Evolutionary conservation across 225 moss, liverwort and hornwort genomes (phyloP).

Genomic region (Anthoceros angustus): DNA sequence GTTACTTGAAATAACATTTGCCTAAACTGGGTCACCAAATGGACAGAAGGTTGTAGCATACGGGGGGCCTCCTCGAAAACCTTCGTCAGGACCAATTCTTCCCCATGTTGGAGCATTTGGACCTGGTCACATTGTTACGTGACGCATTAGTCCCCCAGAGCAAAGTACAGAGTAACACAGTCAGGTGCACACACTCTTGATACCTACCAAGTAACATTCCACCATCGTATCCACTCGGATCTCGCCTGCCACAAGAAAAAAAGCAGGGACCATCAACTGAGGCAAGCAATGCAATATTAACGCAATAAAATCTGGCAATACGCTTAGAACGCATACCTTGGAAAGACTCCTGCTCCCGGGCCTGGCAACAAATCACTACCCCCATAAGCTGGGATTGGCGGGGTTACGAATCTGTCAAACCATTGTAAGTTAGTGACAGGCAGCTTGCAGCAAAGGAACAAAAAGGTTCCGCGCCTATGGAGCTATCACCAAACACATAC

Average conservation of each 20-base stretch:
- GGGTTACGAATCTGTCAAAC: constrained; percentile 40
- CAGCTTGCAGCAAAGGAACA: background rate
- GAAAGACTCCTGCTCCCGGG: constrained; percentile 63
- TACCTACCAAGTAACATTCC: constrained; percentile 34
- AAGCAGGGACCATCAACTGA: background rate
- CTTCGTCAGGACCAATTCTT: constrained; percentile 23
- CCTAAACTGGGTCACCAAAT: too few relatives aligned
- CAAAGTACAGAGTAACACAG: background rate
- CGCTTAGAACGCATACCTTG: constrained; percentile 29
- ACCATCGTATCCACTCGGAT: constrained; percentile 21
- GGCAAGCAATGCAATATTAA: background rate
- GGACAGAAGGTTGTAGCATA: too few relatives aligned
- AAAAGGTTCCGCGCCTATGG: background rate
- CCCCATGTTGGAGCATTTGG: constrained; percentile 53
- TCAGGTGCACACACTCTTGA: background rate
- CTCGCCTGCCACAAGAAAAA: constrained; percentile 19
- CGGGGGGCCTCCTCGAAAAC: constrained; percentile 6
- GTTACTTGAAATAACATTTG: too few relatives aligned
- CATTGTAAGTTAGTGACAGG: background rate
- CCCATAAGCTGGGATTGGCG: constrained; percentile 49
- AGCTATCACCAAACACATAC: background rate
- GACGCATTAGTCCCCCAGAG: background rate
- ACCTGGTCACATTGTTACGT: constrained; percentile 10
- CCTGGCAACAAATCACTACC: constrained; percentile 57
- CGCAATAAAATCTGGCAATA: background rate